Evolutionary conservation across 2,329 filamentous ascomycete genomes (phyloP), one percentile per base, ranked within the genome.

Genomic region (Sclerotinia minor): DNA sequence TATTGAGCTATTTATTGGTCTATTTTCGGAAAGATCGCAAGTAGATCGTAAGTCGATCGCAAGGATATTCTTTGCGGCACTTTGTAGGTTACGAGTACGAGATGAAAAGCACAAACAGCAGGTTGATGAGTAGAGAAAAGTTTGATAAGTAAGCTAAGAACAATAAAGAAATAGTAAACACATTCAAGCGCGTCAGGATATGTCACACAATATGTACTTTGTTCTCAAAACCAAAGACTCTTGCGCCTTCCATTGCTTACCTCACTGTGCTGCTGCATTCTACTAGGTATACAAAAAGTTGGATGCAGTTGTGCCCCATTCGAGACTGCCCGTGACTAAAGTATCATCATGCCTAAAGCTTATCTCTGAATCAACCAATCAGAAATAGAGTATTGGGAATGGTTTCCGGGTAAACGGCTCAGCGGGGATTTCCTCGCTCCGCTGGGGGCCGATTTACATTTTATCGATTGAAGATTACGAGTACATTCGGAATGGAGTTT

Each of bases 11-110:
- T 47, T 47, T 45, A 35, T 49, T 61, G 29, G 38, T 29, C 59
- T 38, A 50, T 61, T 61, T 49, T 38, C 32, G 32, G 32, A 19
- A n/a, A 19, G 26, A 47, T 60, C 21, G 45, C 45, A 50, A 50
- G 21, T n/a, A 45, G 41, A 38, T 38, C 38, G 38, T 2, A 15
- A 44, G 32, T 19, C 35, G 35, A 24, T 17, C 26, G 32, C 29
- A 61, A 50, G 45, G 24, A 61, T 19, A 35, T 35, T 61, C n/a
- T 49, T 17, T 45, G 45, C 59, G 35, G 45, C 9, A 32, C 32
- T 35, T 41, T 59, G 41, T 29, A n/a, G n/a, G n/a, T n/a, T n/a
- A 60, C 21, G 58, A 60, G 58, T 35, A 60, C 26, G 58, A 60
- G 52, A 47, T 60, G 44, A n/a, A 8, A 26, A 61, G 29, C 19